Evolutionary conservation across 176 grass and related monocot genomes (phyloP), one percentile per base, ranked within the genome.

Genomic region (Calamus simplicifolius): DNA sequence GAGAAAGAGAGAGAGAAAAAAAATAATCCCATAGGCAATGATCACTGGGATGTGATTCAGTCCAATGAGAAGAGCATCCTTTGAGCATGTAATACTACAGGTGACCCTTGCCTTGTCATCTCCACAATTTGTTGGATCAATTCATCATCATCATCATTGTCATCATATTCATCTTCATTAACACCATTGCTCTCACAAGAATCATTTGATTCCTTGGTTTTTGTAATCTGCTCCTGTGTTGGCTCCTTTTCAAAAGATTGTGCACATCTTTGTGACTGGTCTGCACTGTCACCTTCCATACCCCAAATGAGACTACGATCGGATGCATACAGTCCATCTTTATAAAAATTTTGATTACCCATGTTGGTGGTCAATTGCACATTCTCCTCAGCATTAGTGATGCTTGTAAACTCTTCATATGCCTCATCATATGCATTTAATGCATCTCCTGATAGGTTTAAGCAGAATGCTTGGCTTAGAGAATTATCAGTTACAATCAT

Each of bases 91-190:
- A 86, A 64, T 29, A 88, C 76, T 70, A 80, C 63, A 62, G 78
- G 73, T 75, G 87, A 91, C 54, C 93, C 87, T 72, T 92, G 78
- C 67, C 75, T 97, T 63, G 87, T 91, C 82, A 81, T 85, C 75
- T 97, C 93, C 67, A 97, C 51, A 82, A 97, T 88, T 60, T 88
- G 87, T 59, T 91, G 69, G 51, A 97, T 85, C 49, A 97, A 69
- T 43, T 43, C 54, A 80, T 27, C 52, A 0, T 73, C 66, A 0
- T 81, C 79, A 65, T 80, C 71, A 0, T 76, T 67, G 0, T 73
- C 66, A 0, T 84, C 66, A 1, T 61, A 58, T 5, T 82, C 65
- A 5, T 69, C 56, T 52, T 76, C 74, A 2, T 53, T 48, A 6
- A 57, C 69, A 27, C 25, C 50, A 7, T 76, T 62, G 5, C 55